A percentile compares a stretch with the other conserved stretches of the same genome.
These are phyloP conservation scores for Ogataea pini DNA, from an alignment of 805 yeast genomes.

Conservation along the genomic window DNA sequence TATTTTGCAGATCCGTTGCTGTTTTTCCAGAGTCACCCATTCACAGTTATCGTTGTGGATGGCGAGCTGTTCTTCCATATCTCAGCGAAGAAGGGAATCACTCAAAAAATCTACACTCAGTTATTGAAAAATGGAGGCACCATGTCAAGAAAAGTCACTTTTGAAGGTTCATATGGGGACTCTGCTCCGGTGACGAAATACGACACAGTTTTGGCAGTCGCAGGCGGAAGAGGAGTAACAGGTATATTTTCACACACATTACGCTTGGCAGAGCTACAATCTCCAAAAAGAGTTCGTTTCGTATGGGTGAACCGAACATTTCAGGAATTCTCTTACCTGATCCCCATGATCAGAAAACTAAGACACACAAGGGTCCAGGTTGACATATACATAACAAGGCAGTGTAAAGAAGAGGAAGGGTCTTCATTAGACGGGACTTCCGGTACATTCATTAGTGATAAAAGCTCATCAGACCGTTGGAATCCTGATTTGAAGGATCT, in stretches of 20 bases:
- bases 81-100: slow-evolving; percentile 55
- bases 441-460: slow-evolving; percentile 5
- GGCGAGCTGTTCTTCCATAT: slow-evolving; percentile 41
- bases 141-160: slow-evolving; percentile 34
- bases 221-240: slow-evolving; percentile 76
- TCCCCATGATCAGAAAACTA: slow-evolving; percentile 38
- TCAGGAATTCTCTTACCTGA: slow-evolving; percentile 47
- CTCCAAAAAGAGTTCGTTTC: slow-evolving; percentile 40
- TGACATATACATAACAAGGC: slow-evolving; percentile 40
- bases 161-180: slow-evolving; percentile 76
- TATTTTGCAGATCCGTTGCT: slow-evolving; percentile 51
- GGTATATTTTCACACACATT: slow-evolving; percentile 46
- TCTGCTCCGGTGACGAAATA: slow-evolving; percentile 48
- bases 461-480: slow-evolving; percentile 35
- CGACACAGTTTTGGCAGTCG: slow-evolving; percentile 53
- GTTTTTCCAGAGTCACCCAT: slow-evolving; percentile 76
- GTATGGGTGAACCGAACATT: slow-evolving; percentile 61
- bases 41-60: slow-evolving; percentile 49
- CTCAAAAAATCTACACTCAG: slow-evolving; percentile 43
- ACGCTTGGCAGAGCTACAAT: slow-evolving; percentile 28
- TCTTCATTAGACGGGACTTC: slow-evolving; percentile 6
- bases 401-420: slow-evolving; percentile 11
- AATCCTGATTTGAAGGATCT: slow-evolving; percentile 25
- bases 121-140: slow-evolving; percentile 33
- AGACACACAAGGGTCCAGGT: slow-evolving; percentile 30